Evolutionary conservation across 2,329 filamentous ascomycete species (phyloP).

Genomic region (Pestalotiopsis sp.): DNA sequence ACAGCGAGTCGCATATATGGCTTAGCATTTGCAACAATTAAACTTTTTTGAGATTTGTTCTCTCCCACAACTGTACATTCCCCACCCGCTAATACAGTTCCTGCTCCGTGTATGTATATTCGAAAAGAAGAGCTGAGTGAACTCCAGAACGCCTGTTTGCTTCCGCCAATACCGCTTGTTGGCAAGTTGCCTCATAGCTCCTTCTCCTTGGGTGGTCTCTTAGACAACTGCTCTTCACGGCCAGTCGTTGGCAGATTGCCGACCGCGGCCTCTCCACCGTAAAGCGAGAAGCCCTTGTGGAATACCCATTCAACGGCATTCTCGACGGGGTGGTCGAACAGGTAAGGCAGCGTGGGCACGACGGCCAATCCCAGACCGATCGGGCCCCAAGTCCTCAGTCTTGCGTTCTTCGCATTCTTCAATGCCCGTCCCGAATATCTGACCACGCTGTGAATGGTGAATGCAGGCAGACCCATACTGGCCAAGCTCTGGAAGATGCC

Average conservation of each 20-base stretch:
- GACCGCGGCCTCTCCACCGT: conserved; percentile 65
- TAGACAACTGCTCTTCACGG: conserved; percentile 49
- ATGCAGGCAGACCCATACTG: conserved; percentile 90
- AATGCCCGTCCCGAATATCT: conserved; percentile 85
- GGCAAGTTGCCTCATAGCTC: conserved; percentile 24
- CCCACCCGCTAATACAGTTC: neutral
- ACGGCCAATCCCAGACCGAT: conserved; percentile 80
- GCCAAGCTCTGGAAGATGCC: conserved; percentile 89
- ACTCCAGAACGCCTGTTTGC: neutral
- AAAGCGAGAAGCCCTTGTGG: conserved; percentile 75
- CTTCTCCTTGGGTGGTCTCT: conserved; percentile 39
- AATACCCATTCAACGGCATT: conserved; percentile 89
- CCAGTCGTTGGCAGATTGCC: conserved; percentile 58
- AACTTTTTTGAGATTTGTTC: neutral
- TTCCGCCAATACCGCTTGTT: neutral
- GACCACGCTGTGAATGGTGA: conserved; percentile 93
- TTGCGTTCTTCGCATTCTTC: conserved; percentile 77
- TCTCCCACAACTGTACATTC: neutral
- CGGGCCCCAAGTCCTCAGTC: conserved; percentile 81
- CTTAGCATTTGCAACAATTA: neutral
- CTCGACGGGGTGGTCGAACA: conserved; percentile 94
- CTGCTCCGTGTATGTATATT: neutral
- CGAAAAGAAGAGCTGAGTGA: neutral
- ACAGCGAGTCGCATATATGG: neutral
- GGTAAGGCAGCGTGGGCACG: conserved; percentile 79